phyloP scores from a whole-genome alignment of 106 monocot genomes.

The Phalaenopsis aphrodite region DNA sequence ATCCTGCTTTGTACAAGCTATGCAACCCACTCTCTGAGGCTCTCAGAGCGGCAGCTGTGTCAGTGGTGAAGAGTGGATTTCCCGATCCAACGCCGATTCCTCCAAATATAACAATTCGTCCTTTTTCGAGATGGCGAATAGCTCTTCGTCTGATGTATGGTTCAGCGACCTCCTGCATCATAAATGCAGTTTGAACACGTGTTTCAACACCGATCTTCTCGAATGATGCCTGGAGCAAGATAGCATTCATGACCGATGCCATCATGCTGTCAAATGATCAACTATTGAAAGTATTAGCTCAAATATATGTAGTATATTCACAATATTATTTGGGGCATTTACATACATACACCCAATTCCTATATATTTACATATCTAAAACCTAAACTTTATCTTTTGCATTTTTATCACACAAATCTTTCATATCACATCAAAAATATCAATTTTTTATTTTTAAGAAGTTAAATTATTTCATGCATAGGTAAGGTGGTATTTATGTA shows the following conservation, averaged over 20 bases:
- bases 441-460: no score
- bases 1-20: background rate
- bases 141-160: slow-evolving; percentile 87
- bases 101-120: slow-evolving; percentile 92
- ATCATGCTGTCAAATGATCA: slow-evolving; percentile 61
- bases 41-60: slow-evolving; percentile 78
- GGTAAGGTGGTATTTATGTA: no score
- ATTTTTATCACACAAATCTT: no score
- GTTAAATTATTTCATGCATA: no score
- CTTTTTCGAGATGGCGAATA: slow-evolving; percentile 95
- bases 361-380: no score
- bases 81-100: slow-evolving; percentile 70
- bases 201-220: slow-evolving; percentile 87
- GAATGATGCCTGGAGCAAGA: slow-evolving; percentile 90
- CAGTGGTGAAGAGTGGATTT: slow-evolving; percentile 77
- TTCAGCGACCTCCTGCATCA: slow-evolving; percentile 94
- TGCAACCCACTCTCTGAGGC: slow-evolving; percentile 73
- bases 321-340: background rate
- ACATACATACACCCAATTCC: no score
- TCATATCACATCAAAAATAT: no score
- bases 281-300: slow-evolving; percentile 4
- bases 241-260: slow-evolving; percentile 94
- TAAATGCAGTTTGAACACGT: slow-evolving; percentile 77
- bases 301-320: background rate
- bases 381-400: no score